Evolutionary conservation across 257 asterid genomes (phyloP).

Genomic region (Nemophila menziesii): DNA sequence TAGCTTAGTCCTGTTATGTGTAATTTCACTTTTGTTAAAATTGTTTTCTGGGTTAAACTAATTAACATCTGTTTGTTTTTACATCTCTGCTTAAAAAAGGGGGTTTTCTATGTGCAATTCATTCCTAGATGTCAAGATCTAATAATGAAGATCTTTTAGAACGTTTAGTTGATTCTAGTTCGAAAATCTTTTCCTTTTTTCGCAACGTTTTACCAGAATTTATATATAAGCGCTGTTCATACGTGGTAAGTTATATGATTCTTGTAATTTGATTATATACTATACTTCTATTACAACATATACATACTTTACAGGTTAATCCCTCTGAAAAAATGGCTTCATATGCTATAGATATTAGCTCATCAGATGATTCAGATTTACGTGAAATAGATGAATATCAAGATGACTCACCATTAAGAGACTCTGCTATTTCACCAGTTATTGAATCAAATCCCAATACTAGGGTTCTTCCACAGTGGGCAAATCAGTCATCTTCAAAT

Average conservation of each 20-base stretch:
- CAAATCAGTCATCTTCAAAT: conserved; percentile 15
- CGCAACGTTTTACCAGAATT: neutral
- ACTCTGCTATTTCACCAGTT: conserved; percentile 28
- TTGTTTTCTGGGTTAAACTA: too few species aligned
- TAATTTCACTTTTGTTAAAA: neutral
- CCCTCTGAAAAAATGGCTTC: conserved; percentile 38
- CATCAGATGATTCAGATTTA: conserved; percentile 77
- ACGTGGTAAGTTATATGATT: neutral
- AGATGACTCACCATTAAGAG: conserved; percentile 54
- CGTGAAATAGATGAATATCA: conserved; percentile 65
- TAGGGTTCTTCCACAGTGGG: conserved; percentile 43
- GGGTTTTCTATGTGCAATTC: neutral
- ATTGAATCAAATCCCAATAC: neutral
- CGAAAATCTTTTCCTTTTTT: neutral
- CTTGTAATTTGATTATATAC: neutral
- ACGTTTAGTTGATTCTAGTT: neutral
- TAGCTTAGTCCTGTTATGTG: neutral
- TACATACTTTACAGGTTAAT: conserved; percentile 23
- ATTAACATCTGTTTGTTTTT: neutral
- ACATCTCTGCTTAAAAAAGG: neutral
- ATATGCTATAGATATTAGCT: conserved; percentile 59
- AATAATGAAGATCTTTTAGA: neutral
- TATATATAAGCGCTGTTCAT: neutral
- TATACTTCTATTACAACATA: neutral
- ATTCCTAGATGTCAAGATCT: neutral